These are phyloP conservation scores for Aspergillus cejpii DNA, from an alignment of 2,329 filamentous ascomycete genomes.

Conservation along the genomic window DNA sequence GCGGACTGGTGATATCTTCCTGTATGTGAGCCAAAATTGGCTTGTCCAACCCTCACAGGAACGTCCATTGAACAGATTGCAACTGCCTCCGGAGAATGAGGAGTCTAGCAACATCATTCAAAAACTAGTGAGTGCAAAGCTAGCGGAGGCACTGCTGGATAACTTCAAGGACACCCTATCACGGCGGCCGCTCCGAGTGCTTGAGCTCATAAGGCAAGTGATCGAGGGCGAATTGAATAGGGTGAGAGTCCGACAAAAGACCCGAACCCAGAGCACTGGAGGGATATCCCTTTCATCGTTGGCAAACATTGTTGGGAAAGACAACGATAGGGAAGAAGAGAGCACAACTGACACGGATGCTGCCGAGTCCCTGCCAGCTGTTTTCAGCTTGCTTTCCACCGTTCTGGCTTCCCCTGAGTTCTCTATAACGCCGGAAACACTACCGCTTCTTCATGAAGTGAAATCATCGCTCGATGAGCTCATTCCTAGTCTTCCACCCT, in stretches of 20 bases:
- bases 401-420: constrained; percentile 40
- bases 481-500: constrained; percentile 27
- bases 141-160: constrained; percentile 38
- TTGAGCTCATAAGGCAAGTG: constrained; percentile 39
- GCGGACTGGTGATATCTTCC: constrained; percentile 37
- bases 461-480: constrained; percentile 35
- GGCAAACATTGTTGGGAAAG: constrained; percentile 28
- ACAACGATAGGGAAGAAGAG: constrained; percentile 13
- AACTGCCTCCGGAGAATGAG: constrained; percentile 16
- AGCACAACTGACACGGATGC: constrained; percentile 19
- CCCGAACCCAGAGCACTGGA: constrained; percentile 5
- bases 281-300: constrained; percentile 34
- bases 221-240: constrained; percentile 33
- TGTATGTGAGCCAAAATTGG: constrained; percentile 39
- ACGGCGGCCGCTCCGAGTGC: constrained; percentile 34
- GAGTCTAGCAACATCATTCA: constrained; percentile 27
- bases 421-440: constrained; percentile 24
- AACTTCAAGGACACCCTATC: constrained; percentile 41
- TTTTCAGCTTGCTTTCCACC: constrained; percentile 40
- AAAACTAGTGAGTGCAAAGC: constrained; percentile 37
- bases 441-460: constrained; percentile 26
- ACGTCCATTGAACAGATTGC: constrained; percentile 6
- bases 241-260: constrained; percentile 6
- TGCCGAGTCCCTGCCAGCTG: constrained; percentile 35
- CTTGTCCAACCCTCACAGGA: constrained; percentile 26